Evolutionary conservation across 179 eudicot species (phyloP), one percentile per base, ranked within the genome.

Genomic region (Spergularia azorica): DNA sequence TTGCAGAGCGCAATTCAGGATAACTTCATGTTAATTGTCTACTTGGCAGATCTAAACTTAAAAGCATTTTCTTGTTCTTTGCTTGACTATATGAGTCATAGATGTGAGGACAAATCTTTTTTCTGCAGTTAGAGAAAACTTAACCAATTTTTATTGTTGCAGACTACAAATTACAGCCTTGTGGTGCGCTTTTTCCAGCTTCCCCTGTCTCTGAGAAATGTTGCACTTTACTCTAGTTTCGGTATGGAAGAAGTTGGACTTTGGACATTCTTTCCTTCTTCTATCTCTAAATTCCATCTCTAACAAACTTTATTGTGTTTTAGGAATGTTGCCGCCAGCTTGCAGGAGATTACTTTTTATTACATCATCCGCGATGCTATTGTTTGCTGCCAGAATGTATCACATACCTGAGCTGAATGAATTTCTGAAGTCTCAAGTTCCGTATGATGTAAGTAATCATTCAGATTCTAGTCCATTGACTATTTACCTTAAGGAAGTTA

Each of bases 181-280:
- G 86, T 89, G 21, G 86, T 87, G 71, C 90, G 94, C 74, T 82
- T 93, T 84, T 95, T 93, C 85, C 99, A 95, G 88, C 90, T 95
- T 68, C 90, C 97, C 58, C 72, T 95, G 68, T 88, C 99, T 11
- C 83, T 95, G 32, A 84, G 95, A 86, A 91, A 84, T 85, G 76
- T 87, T 32, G 75, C 97, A 52, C 65, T 93, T 78, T 89, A 85
- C 75, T 78, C 91, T 51, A 83, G 68, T 77, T 74, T 80, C 51
- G 94, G 99, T 95, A 88, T 17, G 88, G 36, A 61, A 26, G 60
- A 71, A 79, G 51, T 11, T 16, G 43, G 56, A 54, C 60, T 20
- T 62, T 13, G 20, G 1, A 18, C 15, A 9, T 36, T 62, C 15
- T 67, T 1, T 39, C 32, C 13, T 17, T 17, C 7, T 20, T 9